A percentile compares a stretch with the other conserved stretches of the same genome.
Conservation (phyloP, 2,329 filamentous ascomycete genomes). For the Escovopsis sp. region DNA sequence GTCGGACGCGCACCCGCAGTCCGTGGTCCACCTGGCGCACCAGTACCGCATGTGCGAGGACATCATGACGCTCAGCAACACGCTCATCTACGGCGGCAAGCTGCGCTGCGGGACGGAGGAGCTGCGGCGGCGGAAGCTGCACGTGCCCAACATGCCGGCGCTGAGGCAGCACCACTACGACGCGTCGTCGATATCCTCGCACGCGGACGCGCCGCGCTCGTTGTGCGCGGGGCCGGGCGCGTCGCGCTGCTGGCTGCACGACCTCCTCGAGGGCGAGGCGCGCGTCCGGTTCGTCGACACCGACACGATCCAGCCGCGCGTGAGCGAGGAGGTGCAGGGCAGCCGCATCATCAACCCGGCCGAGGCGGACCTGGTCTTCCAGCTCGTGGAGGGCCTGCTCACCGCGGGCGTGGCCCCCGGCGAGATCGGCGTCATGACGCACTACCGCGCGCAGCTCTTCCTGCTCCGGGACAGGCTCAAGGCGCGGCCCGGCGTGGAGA, state of each 20-base stretch:
- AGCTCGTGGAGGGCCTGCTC: conserved; percentile 69
- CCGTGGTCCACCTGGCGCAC: conserved; percentile 83
- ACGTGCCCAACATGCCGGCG: conserved; percentile 49
- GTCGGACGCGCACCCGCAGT: conserved; percentile 73
- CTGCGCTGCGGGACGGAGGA: conserved; percentile 76
- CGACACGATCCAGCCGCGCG: conserved; percentile 50
- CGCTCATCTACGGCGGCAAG: conserved; percentile 79
- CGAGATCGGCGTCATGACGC: conserved; percentile 89
- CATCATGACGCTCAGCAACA: conserved; percentile 88
- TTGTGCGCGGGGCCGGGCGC: conserved; percentile 40
- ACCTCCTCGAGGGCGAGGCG: conserved; percentile 51
- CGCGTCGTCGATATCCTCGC: conserved; percentile 26
- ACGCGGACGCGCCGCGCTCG: conserved; percentile 26
- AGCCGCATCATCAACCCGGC: conserved; percentile 76
- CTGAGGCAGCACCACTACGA: conserved; percentile 47
- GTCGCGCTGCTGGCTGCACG: conserved; percentile 58
- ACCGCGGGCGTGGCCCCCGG: conserved; percentile 56
- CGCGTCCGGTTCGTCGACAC: conserved; percentile 86
- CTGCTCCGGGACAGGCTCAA: conserved; percentile 62
- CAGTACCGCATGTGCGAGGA: conserved; percentile 99
- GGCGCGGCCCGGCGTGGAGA: conserved; percentile 53
- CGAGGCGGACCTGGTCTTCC: conserved; percentile 65
- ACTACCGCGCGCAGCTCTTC: conserved; percentile 85
- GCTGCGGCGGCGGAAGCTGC: conserved; percentile 55
- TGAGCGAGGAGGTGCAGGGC: conserved; percentile 61